Evolutionary conservation across 306 rosid species (phyloP), one percentile per base, ranked within the genome.

Genomic region (Carpinus viminea): DNA sequence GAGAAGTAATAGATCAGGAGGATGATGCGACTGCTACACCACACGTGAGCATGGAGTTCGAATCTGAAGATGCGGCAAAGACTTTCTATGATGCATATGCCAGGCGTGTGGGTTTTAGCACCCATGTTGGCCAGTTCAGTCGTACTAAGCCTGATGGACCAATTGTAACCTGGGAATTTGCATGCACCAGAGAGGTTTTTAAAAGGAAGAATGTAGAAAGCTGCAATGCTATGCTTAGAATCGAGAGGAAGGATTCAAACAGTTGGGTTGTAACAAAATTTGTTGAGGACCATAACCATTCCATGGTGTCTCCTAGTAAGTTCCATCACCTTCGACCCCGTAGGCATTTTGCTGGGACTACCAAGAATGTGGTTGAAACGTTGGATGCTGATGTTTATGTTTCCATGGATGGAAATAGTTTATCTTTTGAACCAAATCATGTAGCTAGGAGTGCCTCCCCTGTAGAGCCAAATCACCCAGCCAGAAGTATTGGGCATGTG

Each of bases 261-360:
- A 68, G 75, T 55, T 92, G 97, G 94, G 74, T 77, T 13, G 84
- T 82, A 21, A 88, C 97, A 12, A 90, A 87, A 81, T 90, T 92
- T 90, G 85, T 89, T 75, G 92, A 90, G 83, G 93, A 92, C 61
- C 97, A 92, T 80, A 92, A 85, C 80, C 97, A 92, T 85, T 85
- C 92, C 34, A 82, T 88, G 80, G 80, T 77, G 43, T 84, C 85
- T 81, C 77, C 87, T 57, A 74, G 80, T 72, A 83, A 85, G 86
- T 87, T 87, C 83, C 93, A 87, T 65, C 74, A 86, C 80, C 84
- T 87, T 83, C 88, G 85, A 64, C 89, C 92, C 13, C 85, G 84
- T 84, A 87, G 90, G 83, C 94, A 90, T 85, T 88, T 81, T 87
- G 90, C 86, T 28, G 97, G 94, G 74, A 81, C 88, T 62, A 74